Evolutionary conservation across 352 stramenopile genomes (phyloP).

Genomic region (Phytophthora agathidicida): DNA sequence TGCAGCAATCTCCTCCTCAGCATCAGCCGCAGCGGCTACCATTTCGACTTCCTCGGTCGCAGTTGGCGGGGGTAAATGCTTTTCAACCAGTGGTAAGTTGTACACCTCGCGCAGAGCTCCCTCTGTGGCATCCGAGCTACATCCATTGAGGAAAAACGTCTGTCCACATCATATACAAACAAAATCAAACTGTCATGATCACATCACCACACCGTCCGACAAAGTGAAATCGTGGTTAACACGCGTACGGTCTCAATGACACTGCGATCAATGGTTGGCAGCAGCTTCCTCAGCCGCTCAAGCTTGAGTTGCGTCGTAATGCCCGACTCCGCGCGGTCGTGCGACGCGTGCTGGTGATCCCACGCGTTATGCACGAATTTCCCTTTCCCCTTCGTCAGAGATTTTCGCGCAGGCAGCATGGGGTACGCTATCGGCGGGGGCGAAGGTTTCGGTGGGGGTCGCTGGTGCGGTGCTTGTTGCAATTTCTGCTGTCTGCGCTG

Average conservation of each 20-base stretch:
- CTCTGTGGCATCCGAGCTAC: conserved; percentile 70
- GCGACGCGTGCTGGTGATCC: conserved; percentile 26
- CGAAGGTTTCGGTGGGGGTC: conserved; percentile 38
- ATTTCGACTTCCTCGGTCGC: conserved; percentile 34
- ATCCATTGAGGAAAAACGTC: conserved; percentile 74
- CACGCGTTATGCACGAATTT: conserved; percentile 35
- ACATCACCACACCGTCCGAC: neutral
- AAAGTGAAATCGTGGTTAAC: neutral
- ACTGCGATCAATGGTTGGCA: conserved; percentile 59
- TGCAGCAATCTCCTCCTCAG: conserved; percentile 19
- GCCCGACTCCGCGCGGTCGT: conserved; percentile 43
- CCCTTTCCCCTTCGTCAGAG: conserved; percentile 15
- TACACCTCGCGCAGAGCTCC: conserved; percentile 70
- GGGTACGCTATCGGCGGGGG: conserved; percentile 25
- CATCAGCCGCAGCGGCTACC: conserved; percentile 21
- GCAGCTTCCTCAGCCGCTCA: conserved; percentile 58
- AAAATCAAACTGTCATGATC: conserved; percentile 6
- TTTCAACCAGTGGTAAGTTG: conserved; percentile 44
- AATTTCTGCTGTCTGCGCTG: conserved; percentile 36
- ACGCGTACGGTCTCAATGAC: conserved; percentile 59
- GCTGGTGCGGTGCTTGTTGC: conserved; percentile 27
- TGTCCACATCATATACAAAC: conserved; percentile 28
- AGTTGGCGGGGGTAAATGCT: conserved; percentile 5
- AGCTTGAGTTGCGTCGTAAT: conserved; percentile 74
- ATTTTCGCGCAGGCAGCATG: conserved; percentile 19